Percentiles rank a stretch among this genome's conserved stretches.
These are phyloP conservation scores for Saccharomycopsis synnaedendra DNA, from an alignment of 805 yeast species.

Conservation along the genomic window DNA sequence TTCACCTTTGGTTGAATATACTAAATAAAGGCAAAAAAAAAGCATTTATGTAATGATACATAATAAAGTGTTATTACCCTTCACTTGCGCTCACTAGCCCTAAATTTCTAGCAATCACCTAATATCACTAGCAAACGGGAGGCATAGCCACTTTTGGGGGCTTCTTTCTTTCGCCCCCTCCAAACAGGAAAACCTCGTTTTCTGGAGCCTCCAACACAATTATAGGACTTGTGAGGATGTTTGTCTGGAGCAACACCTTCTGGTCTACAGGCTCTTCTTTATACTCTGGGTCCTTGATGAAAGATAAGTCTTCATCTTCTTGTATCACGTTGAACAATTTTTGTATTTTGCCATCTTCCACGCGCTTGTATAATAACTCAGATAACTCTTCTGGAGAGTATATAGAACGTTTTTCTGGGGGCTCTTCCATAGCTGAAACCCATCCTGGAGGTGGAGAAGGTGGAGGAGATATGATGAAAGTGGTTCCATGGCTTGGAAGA, in stretches of 20 bases:
- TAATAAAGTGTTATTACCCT: too few relatives aligned
- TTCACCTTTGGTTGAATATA: too few relatives aligned
- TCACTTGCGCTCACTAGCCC: too few relatives aligned
- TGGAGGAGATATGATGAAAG: slow-evolving; percentile 16
- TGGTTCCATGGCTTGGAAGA: slow-evolving; percentile 15
- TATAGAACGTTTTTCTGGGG: slow-evolving; percentile 12
- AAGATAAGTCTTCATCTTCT: neutral
- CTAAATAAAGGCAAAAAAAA: too few relatives aligned
- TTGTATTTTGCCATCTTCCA: slow-evolving; percentile 9
- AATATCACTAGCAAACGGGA: neutral
- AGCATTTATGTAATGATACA: too few relatives aligned
- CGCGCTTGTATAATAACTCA: slow-evolving; percentile 13
- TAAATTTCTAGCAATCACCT: too few relatives aligned
- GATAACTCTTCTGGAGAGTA: slow-evolving; percentile 14
- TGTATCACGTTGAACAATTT: slow-evolving; percentile 1
- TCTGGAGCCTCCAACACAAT: slow-evolving; percentile 15
- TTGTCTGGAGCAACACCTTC: slow-evolving; percentile 9
- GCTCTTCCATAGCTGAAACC: slow-evolving; percentile 11
- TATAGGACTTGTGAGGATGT: slow-evolving; percentile 11
- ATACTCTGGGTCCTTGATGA: neutral
- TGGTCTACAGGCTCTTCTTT: slow-evolving; percentile 4
- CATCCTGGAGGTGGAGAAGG: slow-evolving; percentile 18
- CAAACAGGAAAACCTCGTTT: slow-evolving; percentile 4
- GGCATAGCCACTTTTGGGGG: slow-evolving; percentile 6
- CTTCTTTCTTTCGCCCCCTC: neutral